Evolutionary conservation across 2,329 filamentous ascomycete genomes (phyloP), one percentile per base, ranked within the genome.

Genomic region (Xylariaceae sp.): DNA sequence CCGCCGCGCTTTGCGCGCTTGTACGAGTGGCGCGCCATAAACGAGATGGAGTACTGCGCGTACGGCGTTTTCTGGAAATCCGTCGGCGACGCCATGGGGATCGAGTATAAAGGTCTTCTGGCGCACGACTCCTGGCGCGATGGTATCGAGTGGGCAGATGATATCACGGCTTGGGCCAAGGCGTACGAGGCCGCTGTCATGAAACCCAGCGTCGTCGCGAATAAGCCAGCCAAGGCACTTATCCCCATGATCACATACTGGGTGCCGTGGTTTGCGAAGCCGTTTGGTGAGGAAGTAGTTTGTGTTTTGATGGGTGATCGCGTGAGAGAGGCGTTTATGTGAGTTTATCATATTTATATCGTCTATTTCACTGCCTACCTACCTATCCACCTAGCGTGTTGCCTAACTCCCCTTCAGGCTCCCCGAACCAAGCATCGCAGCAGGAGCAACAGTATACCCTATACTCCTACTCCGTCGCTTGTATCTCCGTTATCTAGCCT

Each of bases 21-120:
- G 5, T 90, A 86, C 65, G 91, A 94, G 69, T 94, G 90, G 89
- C 82, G 90, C 2, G 34, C 75, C 4, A 71, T 91, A 19, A 87
- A 81, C 14, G 83, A 87, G 0, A 78, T 92, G 73, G 90, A 93
- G 71, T 71, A 78, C 8, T 89, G 87, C 60, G 89, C 88, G 0
- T 73, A 88, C 26, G 86, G 83, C 14, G 86, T 84, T 0, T 85
- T 89, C 66, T 92, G 88, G 89, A 90, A 89, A 71, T 79, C 79
- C 49, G 74, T 91, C 14, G 89, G 89, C 12, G 86, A 91, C 64
- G 83, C 84, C 49, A 88, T 92, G 84, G 81, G 79, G 0, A 89
- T 92, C 59, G 70, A 77, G 44, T 84, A 83, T 63, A 69, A 70
- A 21, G 72, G 73, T 1, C 67, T 72, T 12, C 73, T 81, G 2